Evolutionary conservation across 495 filamentous ascomycete genomes (phyloP).

Genomic region (Baudoinia panamericana): DNA sequence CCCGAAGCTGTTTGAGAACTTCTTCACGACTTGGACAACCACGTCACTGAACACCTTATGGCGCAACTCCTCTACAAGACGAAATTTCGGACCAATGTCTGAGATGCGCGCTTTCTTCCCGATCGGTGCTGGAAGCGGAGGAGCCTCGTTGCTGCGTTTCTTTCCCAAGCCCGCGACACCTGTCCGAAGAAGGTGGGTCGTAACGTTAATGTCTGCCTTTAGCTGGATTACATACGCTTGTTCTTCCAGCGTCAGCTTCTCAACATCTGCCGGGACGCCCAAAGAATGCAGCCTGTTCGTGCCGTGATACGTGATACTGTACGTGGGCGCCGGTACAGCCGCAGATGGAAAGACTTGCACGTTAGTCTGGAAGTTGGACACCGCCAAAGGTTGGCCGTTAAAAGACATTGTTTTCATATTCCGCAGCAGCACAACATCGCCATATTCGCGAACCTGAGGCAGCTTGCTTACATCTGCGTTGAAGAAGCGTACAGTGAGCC

Average conservation of each 20-base stretch:
- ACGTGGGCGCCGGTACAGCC: slow-evolving; percentile 16
- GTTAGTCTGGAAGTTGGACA: slow-evolving; percentile 11
- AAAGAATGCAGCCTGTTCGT: slow-evolving; percentile 3
- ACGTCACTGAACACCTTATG: slow-evolving; percentile 36
- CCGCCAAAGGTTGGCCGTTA: slow-evolving; percentile 1
- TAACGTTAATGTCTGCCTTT: slow-evolving; percentile 13
- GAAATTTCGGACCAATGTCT: slow-evolving; percentile 7
- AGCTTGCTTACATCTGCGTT: slow-evolving; percentile 5
- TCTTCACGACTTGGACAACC: slow-evolving; percentile 61
- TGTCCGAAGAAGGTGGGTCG: background rate
- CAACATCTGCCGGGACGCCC: slow-evolving; percentile 2
- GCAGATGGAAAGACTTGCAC: slow-evolving; percentile 10
- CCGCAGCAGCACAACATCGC: slow-evolving; percentile 25
- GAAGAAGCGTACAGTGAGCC: slow-evolving; percentile 22
- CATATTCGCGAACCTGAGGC: slow-evolving; percentile 18
- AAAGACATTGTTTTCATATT: slow-evolving; percentile 15
- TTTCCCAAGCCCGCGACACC: background rate
- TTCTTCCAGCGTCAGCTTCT: slow-evolving; percentile 10
- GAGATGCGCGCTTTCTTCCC: background rate
- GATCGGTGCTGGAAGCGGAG: background rate
- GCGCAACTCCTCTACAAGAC: slow-evolving; percentile 6
- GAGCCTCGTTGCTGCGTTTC: background rate
- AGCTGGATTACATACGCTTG: slow-evolving; percentile 24
- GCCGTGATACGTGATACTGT: slow-evolving; percentile 13
- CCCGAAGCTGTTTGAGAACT: slow-evolving; percentile 35